Base-by-base conservation (phyloP, 805 yeast genomes). In the Starmerella sp. region DNA sequence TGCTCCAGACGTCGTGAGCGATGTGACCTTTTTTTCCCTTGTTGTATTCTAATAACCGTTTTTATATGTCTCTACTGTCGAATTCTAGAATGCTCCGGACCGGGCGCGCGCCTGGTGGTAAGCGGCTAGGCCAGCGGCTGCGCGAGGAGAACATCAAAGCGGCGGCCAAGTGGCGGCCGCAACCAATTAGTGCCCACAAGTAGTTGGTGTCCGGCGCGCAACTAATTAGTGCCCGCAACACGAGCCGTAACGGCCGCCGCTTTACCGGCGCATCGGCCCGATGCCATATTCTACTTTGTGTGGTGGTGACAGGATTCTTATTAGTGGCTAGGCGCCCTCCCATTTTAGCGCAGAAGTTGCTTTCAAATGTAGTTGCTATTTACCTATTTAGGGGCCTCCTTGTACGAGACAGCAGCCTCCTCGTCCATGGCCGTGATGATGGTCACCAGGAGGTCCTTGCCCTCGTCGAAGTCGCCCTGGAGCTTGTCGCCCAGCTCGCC, bases 401-500 rank as follows among this genome's bases (percentile, higher is more conserved):
- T 93, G 91, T 77, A 86, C 70, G 97, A 84, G 73, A 93, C 85
- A 69, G 95, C 95, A 73, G 97, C 97, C 82, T 93, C 98, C 83
- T 93, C 98, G 75, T 88, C 95, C 98, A 93, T 93, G 69, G 98
- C 95, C 65, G 96, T 77, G 77, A 93, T 86, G 79, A 93, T 86
- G 71, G 98, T 89, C 70, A 93, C 96, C 71, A 86, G 77, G 73
- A 93, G 82, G 74, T 93, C 98, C 83, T 91, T 93, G 77, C 97
- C 97, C 62, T 88, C 97, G 70, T 93, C 97, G 75, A 88, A 93
- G 67, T 89, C 96, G 63, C 85, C 69, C 79, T 86, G 93, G 74
- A 93, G 72, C 76, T 82, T 80, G 69, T 86, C 93, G 78, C 98
- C 98, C 69, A 93, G 77, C 73, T 93, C 97, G 72, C 96, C 95